These are phyloP conservation scores for Fagopyrum esculentum DNA, from an alignment of 148 eudicot genomes.

Conservation along the genomic window DNA sequence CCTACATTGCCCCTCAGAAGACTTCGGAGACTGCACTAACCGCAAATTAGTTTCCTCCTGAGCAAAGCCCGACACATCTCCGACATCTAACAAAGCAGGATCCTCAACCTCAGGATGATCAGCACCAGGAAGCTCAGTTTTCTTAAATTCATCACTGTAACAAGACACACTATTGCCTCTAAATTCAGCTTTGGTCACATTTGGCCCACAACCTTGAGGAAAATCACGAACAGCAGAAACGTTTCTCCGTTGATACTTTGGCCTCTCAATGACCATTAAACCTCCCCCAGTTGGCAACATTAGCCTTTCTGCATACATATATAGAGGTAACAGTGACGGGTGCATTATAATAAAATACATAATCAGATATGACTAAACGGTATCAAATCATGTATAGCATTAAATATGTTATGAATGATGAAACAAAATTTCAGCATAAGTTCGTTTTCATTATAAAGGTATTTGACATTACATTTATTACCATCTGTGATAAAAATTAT, in stretches of 20 bases:
- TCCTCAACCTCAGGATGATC: neutral
- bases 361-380: neutral
- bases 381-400: neutral
- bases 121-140: neutral
- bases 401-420: neutral
- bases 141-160: neutral
- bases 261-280: slow-evolving; percentile 18
- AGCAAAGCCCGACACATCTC: neutral
- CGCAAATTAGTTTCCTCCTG: slow-evolving; percentile 31
- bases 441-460: neutral
- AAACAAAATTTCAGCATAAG: neutral
- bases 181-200: slow-evolving; percentile 19
- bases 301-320: slow-evolving; percentile 18
- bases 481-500: no score
- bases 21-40: slow-evolving; percentile 9
- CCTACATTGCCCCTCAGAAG: neutral
- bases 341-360: neutral
- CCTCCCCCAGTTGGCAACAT: slow-evolving; percentile 27
- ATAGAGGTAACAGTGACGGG: neutral
- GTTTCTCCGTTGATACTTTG: slow-evolving; percentile 47
- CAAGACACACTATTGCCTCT: neutral
- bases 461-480: neutral
- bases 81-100: neutral
- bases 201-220: slow-evolving; percentile 63
- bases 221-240: slow-evolving; percentile 62